Percentiles rank a stretch among this genome's conserved stretches.
phyloP scores from a whole-genome alignment of 352 stramenopile species.

The Pythium phragmiticola region DNA sequence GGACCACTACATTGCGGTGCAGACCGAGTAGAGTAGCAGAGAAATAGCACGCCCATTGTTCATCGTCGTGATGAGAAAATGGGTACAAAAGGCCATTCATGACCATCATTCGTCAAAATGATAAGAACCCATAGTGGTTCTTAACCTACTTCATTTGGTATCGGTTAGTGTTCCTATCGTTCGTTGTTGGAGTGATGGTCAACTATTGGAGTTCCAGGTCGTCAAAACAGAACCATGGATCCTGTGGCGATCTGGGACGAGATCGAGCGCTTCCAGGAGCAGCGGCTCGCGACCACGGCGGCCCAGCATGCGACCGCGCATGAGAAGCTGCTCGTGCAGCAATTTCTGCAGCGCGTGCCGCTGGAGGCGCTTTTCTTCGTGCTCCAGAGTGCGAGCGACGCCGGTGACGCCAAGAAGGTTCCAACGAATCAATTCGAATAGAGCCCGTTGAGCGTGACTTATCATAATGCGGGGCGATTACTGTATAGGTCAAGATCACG shows the following conservation, averaged over 20 bases:
- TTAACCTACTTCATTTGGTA: neutral
- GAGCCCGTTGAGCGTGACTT: neutral
- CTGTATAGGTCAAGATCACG: constrained; percentile 58
- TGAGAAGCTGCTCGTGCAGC: constrained; percentile 52
- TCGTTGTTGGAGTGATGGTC: constrained; percentile 17
- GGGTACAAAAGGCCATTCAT: neutral
- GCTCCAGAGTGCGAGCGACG: constrained; percentile 78
- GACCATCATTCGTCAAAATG: neutral
- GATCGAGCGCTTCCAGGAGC: constrained; percentile 66
- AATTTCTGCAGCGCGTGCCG: constrained; percentile 68
- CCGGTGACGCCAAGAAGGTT: constrained; percentile 57
- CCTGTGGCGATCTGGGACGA: constrained; percentile 40
- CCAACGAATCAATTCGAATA: neutral
- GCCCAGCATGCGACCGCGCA: constrained; percentile 38
- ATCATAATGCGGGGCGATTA: neutral
- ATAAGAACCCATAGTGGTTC: neutral
- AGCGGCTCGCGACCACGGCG: constrained; percentile 48
- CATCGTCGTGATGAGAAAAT: neutral
- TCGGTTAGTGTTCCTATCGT: too few relatives aligned
- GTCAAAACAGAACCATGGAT: constrained; percentile 17
- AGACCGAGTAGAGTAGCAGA: constrained; percentile 15
- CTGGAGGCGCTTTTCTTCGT: constrained; percentile 65
- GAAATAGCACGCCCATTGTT: neutral
- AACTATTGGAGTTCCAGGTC: constrained; percentile 1
- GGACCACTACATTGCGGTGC: constrained; percentile 18